Evolutionary conservation across 345 rosid genomes (phyloP).

Genomic region (Bretschneidera sinensis): DNA sequence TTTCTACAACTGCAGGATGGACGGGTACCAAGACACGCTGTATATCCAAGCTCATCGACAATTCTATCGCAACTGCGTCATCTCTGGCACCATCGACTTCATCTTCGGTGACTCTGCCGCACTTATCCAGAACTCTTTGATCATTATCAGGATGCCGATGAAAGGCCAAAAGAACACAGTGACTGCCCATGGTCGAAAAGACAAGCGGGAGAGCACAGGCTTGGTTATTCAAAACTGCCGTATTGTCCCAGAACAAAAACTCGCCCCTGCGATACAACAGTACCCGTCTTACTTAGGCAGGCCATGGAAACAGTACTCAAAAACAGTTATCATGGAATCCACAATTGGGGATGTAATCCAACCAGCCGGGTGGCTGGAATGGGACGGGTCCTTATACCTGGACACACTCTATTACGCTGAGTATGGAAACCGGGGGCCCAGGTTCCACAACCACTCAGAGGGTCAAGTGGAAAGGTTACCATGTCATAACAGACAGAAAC

Average conservation of each 20-base stretch:
- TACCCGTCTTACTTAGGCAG: conserved; percentile 44
- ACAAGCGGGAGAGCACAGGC: conserved; percentile 26
- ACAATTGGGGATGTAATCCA: conserved; percentile 48
- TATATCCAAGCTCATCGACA: conserved; percentile 44
- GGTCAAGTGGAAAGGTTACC: conserved; percentile 46
- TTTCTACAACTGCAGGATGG: conserved; percentile 54
- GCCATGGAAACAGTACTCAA: conserved; percentile 48
- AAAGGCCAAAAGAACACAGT: conserved; percentile 41
- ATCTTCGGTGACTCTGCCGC: conserved; percentile 40
- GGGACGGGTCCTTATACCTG: conserved; percentile 27
- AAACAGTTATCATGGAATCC: conserved; percentile 47
- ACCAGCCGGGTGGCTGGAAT: conserved; percentile 44
- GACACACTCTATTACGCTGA: conserved; percentile 47
- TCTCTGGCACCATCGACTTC: conserved; percentile 62
- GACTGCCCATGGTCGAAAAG: conserved; percentile 40
- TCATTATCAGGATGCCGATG: conserved; percentile 45
- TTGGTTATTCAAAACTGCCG: conserved; percentile 55
- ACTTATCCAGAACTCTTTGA: conserved; percentile 43
- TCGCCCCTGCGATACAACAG: conserved; percentile 24
- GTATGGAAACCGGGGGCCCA: conserved; percentile 44
- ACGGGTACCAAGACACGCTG: conserved; percentile 51
- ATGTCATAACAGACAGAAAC: conserved; percentile 17
- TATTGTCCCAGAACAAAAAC: conserved; percentile 48
- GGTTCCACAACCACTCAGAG: conserved; percentile 37
- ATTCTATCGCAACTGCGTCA: conserved; percentile 50